These are phyloP conservation scores for Passalora sequoiae DNA, from an alignment of 2,329 filamentous ascomycete genomes.

Conservation along the genomic window DNA sequence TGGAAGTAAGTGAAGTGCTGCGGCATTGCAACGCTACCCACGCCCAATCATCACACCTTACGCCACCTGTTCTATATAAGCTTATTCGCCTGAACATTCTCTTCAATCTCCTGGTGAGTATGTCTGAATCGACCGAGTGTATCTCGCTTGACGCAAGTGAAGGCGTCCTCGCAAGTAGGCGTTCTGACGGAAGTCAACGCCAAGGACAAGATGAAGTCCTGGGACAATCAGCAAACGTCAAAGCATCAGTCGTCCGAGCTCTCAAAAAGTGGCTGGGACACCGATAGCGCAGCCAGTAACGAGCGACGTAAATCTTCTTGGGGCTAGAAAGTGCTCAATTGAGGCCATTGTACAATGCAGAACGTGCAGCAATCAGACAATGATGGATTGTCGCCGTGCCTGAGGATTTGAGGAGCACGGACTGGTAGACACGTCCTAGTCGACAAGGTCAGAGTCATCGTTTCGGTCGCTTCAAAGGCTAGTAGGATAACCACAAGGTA, in stretches of 20 bases:
- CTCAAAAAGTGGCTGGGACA: background rate
- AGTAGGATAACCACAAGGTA: too few species aligned
- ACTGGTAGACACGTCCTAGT: too few species aligned
- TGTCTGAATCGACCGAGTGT: background rate
- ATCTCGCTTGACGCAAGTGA: constrained; percentile 4
- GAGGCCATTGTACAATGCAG: constrained; percentile 1
- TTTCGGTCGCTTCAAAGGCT: too few species aligned
- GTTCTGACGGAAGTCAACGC: background rate
- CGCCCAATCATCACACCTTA: background rate
- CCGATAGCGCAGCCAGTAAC: background rate
- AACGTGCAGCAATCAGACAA: background rate
- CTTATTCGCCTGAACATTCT: background rate
- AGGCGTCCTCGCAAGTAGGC: constrained; percentile 3
- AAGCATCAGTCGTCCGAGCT: background rate
- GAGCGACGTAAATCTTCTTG: too few species aligned
- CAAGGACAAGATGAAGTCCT: background rate
- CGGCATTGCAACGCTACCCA: background rate
- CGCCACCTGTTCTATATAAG: background rate
- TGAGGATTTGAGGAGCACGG: background rate
- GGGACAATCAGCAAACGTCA: background rate
- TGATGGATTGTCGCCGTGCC: background rate
- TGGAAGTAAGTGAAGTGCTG: constrained; percentile 4
- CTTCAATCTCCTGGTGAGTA: constrained; percentile 4
- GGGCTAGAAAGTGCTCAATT: background rate
- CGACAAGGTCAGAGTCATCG: too few species aligned